These are phyloP conservation scores for Falciphora oryzae DNA, from an alignment of 2,329 filamentous ascomycete species.

Conservation along the genomic window DNA sequence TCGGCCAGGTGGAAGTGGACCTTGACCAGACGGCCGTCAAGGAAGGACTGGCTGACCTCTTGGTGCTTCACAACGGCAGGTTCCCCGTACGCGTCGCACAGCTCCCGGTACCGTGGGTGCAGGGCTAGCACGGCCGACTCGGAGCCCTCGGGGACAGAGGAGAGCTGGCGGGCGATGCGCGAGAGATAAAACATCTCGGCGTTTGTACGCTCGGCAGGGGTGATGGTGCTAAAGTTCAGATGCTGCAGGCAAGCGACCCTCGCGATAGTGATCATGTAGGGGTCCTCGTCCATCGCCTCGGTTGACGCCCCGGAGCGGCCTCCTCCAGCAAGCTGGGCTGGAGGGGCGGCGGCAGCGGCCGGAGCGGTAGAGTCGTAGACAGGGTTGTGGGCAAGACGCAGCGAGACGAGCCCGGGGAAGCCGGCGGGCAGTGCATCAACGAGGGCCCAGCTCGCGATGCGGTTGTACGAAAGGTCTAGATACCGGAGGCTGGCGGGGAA, in stretches of 20 bases:
- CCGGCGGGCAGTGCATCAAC: slow-evolving; percentile 60
- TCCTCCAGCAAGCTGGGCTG: background rate
- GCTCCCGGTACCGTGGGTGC: slow-evolving; percentile 66
- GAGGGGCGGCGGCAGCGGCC: background rate
- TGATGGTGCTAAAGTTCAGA: slow-evolving; percentile 71
- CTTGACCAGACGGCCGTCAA: slow-evolving; percentile 70
- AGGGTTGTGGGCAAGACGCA: slow-evolving; percentile 83
- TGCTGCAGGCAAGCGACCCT: slow-evolving; percentile 61
- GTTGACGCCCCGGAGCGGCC: slow-evolving; percentile 19
- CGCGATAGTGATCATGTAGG: slow-evolving; percentile 82
- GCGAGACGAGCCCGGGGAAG: slow-evolving; percentile 67
- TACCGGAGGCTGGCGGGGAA: slow-evolving; percentile 54
- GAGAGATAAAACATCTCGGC: slow-evolving; percentile 92
- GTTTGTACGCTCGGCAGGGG: slow-evolving; percentile 69
- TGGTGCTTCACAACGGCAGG: slow-evolving; percentile 55
- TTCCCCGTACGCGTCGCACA: slow-evolving; percentile 72
- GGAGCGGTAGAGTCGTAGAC: slow-evolving; percentile 52
- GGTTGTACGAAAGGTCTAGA: slow-evolving; percentile 70
- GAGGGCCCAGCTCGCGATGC: slow-evolving; percentile 64
- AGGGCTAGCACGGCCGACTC: slow-evolving; percentile 48
- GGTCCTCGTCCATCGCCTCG: slow-evolving; percentile 55
- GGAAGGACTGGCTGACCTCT: slow-evolving; percentile 67
- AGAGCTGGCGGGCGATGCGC: slow-evolving; percentile 71
- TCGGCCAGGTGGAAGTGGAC: slow-evolving; percentile 45
- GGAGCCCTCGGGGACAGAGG: slow-evolving; percentile 46